Conservation (phyloP, 805 yeast genomes). For the Monosporozyma siamensis region DNA sequence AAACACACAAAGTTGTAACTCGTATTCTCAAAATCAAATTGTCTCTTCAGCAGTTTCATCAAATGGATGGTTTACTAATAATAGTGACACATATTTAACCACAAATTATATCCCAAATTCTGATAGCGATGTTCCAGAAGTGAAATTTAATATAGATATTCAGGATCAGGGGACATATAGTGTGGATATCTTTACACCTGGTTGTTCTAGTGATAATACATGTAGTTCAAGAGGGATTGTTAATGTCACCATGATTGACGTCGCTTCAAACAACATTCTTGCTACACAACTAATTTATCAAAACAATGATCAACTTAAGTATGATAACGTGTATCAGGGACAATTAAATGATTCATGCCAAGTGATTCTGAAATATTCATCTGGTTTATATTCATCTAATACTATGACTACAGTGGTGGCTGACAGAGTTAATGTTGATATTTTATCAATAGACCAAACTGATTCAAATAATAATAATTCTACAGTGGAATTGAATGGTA, state of each 20-base stretch:
- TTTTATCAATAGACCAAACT: conserved; percentile 36
- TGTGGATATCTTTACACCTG: conserved; percentile 73
- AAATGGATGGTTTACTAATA: conserved; percentile 24
- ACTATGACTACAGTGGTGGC: conserved; percentile 48
- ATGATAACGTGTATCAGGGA: conserved; percentile 70
- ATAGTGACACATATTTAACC: conserved; percentile 24
- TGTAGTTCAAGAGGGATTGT: conserved; percentile 69
- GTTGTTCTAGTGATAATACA: conserved; percentile 60
- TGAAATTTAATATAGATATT: conserved; percentile 30
- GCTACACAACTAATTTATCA: conserved; percentile 50
- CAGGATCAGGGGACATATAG: conserved; percentile 66
- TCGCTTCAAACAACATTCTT: conserved; percentile 31
- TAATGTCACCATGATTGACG: conserved; percentile 54
- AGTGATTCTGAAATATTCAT: conserved; percentile 35
- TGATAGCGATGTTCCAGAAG: conserved; percentile 25
- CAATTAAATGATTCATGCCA: conserved; percentile 43
- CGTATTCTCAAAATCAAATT: not conserved
- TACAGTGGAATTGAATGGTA: too few relatives aligned
- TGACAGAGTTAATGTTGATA: conserved; percentile 47
- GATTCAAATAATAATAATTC: too few relatives aligned
- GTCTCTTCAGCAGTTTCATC: conserved; percentile 25
- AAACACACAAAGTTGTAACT: conserved; percentile 56
- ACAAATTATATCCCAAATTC: conserved; percentile 29
- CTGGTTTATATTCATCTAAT: conserved; percentile 24
- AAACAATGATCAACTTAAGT: conserved; percentile 70